These are phyloP conservation scores for Annona cherimola DNA, from an alignment of 164 flowering plant species.

Conservation along the genomic window DNA sequence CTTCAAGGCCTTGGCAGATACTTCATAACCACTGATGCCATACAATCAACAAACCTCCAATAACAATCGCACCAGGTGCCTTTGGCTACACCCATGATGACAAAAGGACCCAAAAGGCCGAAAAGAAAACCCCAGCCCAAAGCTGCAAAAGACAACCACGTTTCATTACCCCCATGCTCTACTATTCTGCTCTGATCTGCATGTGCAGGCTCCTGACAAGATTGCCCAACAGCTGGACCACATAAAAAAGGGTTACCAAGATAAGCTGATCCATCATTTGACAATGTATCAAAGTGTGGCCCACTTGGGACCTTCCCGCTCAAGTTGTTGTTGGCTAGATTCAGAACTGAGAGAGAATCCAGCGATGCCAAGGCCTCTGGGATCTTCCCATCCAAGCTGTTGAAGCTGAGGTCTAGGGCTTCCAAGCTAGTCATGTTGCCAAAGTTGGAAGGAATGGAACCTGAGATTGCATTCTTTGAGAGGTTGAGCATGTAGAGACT, in stretches of 20 bases:
- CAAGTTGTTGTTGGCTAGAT: slow-evolving; percentile 12
- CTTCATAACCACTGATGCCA: too few relatives aligned
- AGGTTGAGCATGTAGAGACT: slow-evolving; percentile 14
- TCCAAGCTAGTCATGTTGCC: slow-evolving; percentile 14
- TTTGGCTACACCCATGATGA: slow-evolving; percentile 6
- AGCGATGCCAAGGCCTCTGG: slow-evolving; percentile 6
- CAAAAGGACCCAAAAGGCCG: slow-evolving; percentile 13
- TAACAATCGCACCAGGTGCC: too few relatives aligned
- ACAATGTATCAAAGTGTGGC: slow-evolving; percentile 12
- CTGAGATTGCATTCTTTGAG: slow-evolving; percentile 9
- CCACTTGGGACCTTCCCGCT: slow-evolving; percentile 21
- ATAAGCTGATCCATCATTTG: slow-evolving; percentile 9
- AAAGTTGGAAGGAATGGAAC: slow-evolving; percentile 1
- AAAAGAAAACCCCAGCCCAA: slow-evolving; percentile 6
- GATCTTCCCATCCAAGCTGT: slow-evolving; percentile 10
- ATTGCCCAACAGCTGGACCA: slow-evolving; percentile 7
- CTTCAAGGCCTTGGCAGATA: too few relatives aligned
- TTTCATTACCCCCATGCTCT: neutral
- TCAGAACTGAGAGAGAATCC: neutral
- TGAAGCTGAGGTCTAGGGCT: slow-evolving; percentile 13
- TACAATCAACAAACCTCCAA: too few relatives aligned
- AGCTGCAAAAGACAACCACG: slow-evolving; percentile 1
- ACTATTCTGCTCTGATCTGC: neutral
- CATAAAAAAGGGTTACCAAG: slow-evolving; percentile 18
- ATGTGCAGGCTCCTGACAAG: neutral